These are phyloP conservation scores for Colletotrichum sojae DNA, from an alignment of 2,329 filamentous ascomycete genomes.

Conservation along the genomic window DNA sequence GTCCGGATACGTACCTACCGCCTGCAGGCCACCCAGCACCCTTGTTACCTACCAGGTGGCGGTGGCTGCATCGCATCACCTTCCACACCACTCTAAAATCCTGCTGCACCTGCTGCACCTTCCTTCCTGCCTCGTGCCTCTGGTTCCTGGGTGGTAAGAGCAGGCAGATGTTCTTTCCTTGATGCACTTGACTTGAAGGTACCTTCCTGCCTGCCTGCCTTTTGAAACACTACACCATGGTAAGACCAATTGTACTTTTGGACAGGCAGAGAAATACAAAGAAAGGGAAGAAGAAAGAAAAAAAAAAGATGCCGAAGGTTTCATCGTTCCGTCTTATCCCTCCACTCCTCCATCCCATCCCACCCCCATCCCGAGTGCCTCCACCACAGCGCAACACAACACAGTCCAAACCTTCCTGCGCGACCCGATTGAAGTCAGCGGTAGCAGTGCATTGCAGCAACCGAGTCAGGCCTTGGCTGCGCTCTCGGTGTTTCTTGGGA, in stretches of 20 bases:
- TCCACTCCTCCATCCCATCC: constrained; percentile 10
- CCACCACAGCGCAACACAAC: background rate
- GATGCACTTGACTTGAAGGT: too few relatives aligned
- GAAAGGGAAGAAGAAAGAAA: background rate
- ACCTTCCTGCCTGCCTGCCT: too few relatives aligned
- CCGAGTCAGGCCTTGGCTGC: constrained; percentile 8
- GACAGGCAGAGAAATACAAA: background rate
- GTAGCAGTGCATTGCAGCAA: constrained; percentile 3
- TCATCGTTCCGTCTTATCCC: background rate
- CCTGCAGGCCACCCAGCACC: background rate
- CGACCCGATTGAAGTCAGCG: background rate
- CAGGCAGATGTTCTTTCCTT: background rate
- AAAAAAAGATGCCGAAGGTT: background rate
- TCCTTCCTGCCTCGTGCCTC: background rate
- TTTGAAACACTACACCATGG: too few relatives aligned
- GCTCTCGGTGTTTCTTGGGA: background rate
- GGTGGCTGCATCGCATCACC: background rate
- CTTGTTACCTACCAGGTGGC: too few relatives aligned
- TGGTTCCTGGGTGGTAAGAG: background rate
- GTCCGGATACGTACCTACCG: constrained; percentile 22
- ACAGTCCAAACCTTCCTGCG: background rate
- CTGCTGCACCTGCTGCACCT: background rate
- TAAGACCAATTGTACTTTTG: too few relatives aligned
- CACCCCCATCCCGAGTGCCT: background rate
- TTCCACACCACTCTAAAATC: background rate